These are phyloP conservation scores for Prunus mume DNA, from an alignment of 306 rosid genomes.

Conservation along the genomic window DNA sequence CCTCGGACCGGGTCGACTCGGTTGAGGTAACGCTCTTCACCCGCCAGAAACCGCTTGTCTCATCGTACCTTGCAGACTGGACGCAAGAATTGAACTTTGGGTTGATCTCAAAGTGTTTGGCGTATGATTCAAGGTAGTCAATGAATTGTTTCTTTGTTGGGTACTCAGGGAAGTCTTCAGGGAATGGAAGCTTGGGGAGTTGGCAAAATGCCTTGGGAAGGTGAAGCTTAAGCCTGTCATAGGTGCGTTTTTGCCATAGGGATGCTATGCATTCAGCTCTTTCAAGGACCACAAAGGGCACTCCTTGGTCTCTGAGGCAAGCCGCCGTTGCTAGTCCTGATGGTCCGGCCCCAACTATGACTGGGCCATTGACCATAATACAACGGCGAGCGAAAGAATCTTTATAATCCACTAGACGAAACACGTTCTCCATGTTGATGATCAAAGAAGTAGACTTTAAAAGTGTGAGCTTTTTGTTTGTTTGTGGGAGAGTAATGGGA, in stretches of 20 bases:
- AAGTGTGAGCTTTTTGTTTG: background rate
- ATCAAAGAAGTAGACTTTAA: background rate
- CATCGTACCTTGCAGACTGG: constrained; percentile 57
- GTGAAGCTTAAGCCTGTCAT: constrained; percentile 85
- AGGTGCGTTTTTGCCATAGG: constrained; percentile 84
- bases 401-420: constrained; percentile 50
- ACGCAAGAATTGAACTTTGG: constrained; percentile 79
- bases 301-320: constrained; percentile 77
- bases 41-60: constrained; percentile 73
- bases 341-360: constrained; percentile 93
- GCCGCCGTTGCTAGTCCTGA: constrained; percentile 95
- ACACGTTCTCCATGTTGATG: constrained; percentile 56
- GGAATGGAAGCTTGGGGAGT: constrained; percentile 76
- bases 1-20: constrained; percentile 27
- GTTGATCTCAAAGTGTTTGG: constrained; percentile 53
- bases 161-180: constrained; percentile 72
- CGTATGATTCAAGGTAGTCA: constrained; percentile 66
- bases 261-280: constrained; percentile 88
- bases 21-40: constrained; percentile 46
- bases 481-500: background rate
- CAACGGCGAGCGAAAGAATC: constrained; percentile 54
- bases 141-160: constrained; percentile 78
- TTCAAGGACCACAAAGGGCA: constrained; percentile 75
- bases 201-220: constrained; percentile 95
- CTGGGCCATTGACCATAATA: constrained; percentile 82